Evolutionary conservation across 768 basidiomycete genomes (phyloP), one percentile per base, ranked within the genome.

Genomic region (Suillus plorans): DNA sequence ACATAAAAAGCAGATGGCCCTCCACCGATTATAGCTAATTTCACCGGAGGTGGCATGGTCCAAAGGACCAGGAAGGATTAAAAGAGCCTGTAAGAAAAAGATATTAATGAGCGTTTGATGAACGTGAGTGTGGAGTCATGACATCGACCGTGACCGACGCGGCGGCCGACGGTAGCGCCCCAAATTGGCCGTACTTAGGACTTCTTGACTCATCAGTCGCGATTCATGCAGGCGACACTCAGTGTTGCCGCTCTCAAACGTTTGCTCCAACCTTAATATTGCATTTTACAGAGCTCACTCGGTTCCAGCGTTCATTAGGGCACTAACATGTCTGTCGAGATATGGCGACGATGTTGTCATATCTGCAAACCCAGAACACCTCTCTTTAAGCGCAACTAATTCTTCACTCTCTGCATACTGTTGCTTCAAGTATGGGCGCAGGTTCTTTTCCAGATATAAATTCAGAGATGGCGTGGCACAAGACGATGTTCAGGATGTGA

Each of bases 1-100:
- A 92, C 89, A 77, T 97, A 99, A 80, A 98, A 97, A 0, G 91
- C 94, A n/a, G 97, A 95, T 0, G 97, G 97, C 0, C 97, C 97
- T 7, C 87, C 91, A n/a, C 97, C 97, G 25, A 98, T 81, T 68
- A 98, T 87, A 14, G 94, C 97, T 39, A 99, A 80, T 74, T 95
- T 95, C 70, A 91, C 73, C 36, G 78, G 75, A n/a, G 60, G 64
- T 49, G 56, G 63, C 69, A 69, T 72, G 12, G 28, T 18, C n/a
- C 37, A 25, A 4, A 55, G 31, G 53, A 58, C 53, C 31, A 39
- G 20, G 5, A 42, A 4, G 61, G 28, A 47, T 18, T 12, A 25
- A 39, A 41, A 58, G 22, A 34, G 28, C 58, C 12, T 59, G 10
- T 10, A 59, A 28, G 34, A 58, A 58, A 25, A 25, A 12, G 49